Conservation (phyloP, 257 asterid genomes). For the Thymus mandschuricus region DNA sequence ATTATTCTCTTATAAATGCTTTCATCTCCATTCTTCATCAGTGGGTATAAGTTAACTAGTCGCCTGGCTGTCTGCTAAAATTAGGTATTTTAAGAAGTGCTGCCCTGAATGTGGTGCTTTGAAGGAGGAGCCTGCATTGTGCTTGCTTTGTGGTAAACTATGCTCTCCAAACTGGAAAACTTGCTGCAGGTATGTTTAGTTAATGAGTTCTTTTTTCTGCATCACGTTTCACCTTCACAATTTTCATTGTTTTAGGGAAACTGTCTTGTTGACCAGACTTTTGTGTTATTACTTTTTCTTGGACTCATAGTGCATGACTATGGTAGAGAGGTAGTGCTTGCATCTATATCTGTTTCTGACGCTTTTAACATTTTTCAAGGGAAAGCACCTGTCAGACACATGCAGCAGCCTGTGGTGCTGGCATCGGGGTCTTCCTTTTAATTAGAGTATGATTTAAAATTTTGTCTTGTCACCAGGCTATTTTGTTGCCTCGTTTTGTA, state of each 20-base stretch:
- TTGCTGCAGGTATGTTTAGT: constrained; percentile 80
- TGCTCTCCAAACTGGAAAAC: constrained; percentile 89
- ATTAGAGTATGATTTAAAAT: constrained; percentile 61
- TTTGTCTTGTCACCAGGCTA: constrained; percentile 15
- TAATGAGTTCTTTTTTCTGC: not conserved
- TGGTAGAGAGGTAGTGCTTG: not conserved
- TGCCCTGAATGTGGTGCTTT: constrained; percentile 78
- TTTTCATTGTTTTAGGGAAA: not conserved
- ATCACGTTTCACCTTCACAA: not conserved
- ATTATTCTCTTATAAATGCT: not conserved
- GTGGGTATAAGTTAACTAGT: not conserved
- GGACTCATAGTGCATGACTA: constrained; percentile 4
- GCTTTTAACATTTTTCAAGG: constrained; percentile 41
- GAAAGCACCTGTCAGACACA: constrained; percentile 82
- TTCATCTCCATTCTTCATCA: not conserved
- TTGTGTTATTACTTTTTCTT: not conserved
- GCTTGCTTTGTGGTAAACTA: constrained; percentile 89
- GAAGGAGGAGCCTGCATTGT: constrained; percentile 83
- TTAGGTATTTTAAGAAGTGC: constrained; percentile 79
- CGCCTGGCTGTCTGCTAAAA: constrained; percentile 29
- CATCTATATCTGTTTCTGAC: constrained; percentile 30
- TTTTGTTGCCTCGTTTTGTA: constrained; percentile 15
- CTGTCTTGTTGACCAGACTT: not conserved
- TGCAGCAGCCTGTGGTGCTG: constrained; percentile 89
- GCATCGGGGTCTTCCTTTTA: constrained; percentile 91